These are phyloP conservation scores for Pyrenophora graminea DNA, from an alignment of 2,329 filamentous ascomycete genomes.

Conservation along the genomic window DNA sequence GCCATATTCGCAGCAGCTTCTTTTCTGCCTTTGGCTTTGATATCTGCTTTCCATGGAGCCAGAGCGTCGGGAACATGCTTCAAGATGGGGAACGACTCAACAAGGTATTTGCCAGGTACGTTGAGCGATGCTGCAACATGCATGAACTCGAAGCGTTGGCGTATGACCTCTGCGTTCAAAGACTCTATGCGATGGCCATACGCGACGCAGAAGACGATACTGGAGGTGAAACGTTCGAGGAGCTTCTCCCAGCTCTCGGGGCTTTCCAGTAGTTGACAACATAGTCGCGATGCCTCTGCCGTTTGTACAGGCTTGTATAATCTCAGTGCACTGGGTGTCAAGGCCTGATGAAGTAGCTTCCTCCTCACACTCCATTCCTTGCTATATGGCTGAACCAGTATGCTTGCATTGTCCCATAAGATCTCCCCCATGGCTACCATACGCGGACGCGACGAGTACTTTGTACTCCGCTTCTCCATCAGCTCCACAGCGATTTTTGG, in stretches of 20 bases:
- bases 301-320: constrained; percentile 56
- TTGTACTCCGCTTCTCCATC: constrained; percentile 52
- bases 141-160: constrained; percentile 54
- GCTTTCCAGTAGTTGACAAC: constrained; percentile 48
- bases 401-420: constrained; percentile 50
- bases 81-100: constrained; percentile 52
- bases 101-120: constrained; percentile 52
- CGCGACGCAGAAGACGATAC: constrained; percentile 56
- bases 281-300: constrained; percentile 54
- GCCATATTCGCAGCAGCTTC: constrained; percentile 51
- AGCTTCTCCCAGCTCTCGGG: constrained; percentile 52
- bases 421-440: constrained; percentile 54
- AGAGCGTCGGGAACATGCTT: constrained; percentile 52
- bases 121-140: constrained; percentile 55
- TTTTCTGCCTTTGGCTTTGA: constrained; percentile 44
- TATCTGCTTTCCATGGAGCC: constrained; percentile 55
- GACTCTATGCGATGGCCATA: constrained; percentile 59
- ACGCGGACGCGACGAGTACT: constrained; percentile 52
- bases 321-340: constrained; percentile 51
- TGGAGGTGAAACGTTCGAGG: constrained; percentile 55
- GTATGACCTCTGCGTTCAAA: constrained; percentile 53
- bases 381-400: constrained; percentile 56
- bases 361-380: constrained; percentile 53
- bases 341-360: constrained; percentile 45
- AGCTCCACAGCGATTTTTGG: constrained; percentile 51